Conservation (phyloP, 1,139 yeast species). For the Geotrichum fermentans region DNA sequence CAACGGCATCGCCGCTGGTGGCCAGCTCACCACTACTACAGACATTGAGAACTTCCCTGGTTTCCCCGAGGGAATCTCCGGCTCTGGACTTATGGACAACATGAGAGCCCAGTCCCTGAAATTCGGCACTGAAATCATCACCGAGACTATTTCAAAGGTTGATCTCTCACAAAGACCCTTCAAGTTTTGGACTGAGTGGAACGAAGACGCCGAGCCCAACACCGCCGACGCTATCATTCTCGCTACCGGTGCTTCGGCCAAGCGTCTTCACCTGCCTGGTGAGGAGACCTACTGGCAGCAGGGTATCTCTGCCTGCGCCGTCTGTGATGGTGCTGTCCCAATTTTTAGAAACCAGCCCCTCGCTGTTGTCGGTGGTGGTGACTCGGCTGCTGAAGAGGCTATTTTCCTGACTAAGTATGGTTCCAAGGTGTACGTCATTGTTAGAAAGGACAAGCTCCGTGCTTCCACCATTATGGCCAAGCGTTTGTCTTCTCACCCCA, state of each 20-base stretch:
- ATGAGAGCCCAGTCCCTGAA: conserved; percentile 84
- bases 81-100: conserved; percentile 82
- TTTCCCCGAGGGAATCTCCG: conserved; percentile 90
- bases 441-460: conserved; percentile 88
- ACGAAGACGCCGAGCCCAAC: conserved; percentile 73
- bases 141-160: conserved; percentile 89
- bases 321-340: conserved; percentile 98
- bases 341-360: conserved; percentile 95
- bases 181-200: conserved; percentile 94
- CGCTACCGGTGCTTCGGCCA: conserved; percentile 98
- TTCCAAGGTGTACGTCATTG: conserved; percentile 86
- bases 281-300: conserved; percentile 98
- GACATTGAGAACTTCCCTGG: conserved; percentile 96
- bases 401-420: conserved; percentile 93
- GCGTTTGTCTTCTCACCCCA: conserved; percentile 76
- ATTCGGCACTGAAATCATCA: conserved; percentile 89
- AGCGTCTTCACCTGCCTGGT: conserved; percentile 89
- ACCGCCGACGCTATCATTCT: conserved; percentile 88
- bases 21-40: conserved; percentile 96
- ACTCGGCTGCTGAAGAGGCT: conserved; percentile 98
- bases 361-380: conserved; percentile 98
- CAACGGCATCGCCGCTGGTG: conserved; percentile 98
- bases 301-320: conserved; percentile 98
- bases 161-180: conserved; percentile 84
- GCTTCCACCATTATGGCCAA: conserved; percentile 96